Percentiles rank a stretch among this genome's conserved stretches.
phyloP scores from a whole-genome alignment of 257 asterid genomes.

The Primulina huaijiensis region DNA sequence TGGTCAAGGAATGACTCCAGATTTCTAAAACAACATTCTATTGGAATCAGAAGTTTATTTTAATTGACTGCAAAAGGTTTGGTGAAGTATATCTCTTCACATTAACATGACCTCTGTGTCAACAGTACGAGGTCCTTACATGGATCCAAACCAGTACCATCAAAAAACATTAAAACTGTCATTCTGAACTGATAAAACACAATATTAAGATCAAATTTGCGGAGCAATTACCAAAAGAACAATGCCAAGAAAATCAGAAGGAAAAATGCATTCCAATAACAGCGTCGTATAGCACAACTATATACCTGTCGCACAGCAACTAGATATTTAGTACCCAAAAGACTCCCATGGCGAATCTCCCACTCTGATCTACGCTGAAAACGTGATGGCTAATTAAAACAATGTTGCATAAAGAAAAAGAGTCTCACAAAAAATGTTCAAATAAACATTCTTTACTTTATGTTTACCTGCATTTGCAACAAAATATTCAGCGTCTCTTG shows the following conservation, averaged over 20 bases:
- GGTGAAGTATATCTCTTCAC: not conserved
- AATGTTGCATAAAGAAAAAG: constrained; percentile 22
- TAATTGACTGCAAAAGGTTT: constrained; percentile 1
- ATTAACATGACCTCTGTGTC: not conserved
- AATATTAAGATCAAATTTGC: not conserved
- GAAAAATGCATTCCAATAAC: constrained; percentile 12
- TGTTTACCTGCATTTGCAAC: constrained; percentile 95
- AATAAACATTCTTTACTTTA: constrained; percentile 22
- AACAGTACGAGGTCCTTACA: not conserved
- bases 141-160: not conserved
- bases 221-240: constrained; percentile 16
- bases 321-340: constrained; percentile 89
- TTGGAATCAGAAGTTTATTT: not conserved
- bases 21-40: constrained; percentile 15
- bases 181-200: not conserved
- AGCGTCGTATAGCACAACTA: constrained; percentile 12
- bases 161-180: constrained; percentile 3
- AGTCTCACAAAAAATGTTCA: not conserved
- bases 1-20: constrained; percentile 10
- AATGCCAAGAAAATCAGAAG: constrained; percentile 13
- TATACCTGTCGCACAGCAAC: constrained; percentile 98
- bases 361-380: constrained; percentile 99
- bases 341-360: constrained; percentile 99
- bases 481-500: constrained; percentile 71
- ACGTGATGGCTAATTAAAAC: constrained; percentile 56